Percentiles rank a stretch among this genome's conserved stretches.
phyloP scores from a whole-genome alignment of 23 red algal genomes.

The Chondrus crispus region DNA sequence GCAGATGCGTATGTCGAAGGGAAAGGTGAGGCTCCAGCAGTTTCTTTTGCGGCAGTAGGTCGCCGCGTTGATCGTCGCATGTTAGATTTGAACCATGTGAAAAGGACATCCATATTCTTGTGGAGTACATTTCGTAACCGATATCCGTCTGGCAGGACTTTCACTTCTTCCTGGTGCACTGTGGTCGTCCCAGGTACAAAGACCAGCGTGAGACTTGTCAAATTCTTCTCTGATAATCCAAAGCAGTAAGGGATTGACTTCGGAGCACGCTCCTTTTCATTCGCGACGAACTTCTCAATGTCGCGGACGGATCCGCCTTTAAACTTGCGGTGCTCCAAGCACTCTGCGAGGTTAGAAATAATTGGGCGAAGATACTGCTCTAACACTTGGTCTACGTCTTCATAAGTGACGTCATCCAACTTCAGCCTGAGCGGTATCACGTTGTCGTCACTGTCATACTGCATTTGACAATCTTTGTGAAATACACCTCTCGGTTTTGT shows the following conservation, averaged over 20 bases:
- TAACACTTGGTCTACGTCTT: constrained; percentile 71
- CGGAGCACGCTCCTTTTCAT: constrained; percentile 40
- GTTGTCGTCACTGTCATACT: constrained; percentile 27
- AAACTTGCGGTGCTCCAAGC: constrained; percentile 81
- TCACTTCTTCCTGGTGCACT: constrained; percentile 64
- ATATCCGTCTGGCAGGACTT: constrained; percentile 76
- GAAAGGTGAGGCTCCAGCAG: not conserved
- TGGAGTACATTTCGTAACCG: constrained; percentile 70
- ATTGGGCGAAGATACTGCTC: constrained; percentile 68
- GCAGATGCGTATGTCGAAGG: constrained; percentile 3
- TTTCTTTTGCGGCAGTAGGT: not conserved
- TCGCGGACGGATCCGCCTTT: constrained; percentile 7
- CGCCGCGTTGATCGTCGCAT: not conserved
- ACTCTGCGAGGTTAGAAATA: constrained; percentile 61
- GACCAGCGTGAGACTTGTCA: constrained; percentile 48
- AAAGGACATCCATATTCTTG: constrained; percentile 62
- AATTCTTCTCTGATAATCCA: constrained; percentile 50
- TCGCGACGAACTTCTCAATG: constrained; percentile 22
- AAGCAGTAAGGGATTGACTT: constrained; percentile 52
- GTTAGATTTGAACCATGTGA: constrained; percentile 87
- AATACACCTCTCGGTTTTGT: constrained; percentile 11
- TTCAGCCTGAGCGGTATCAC: constrained; percentile 5
- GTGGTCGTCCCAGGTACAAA: constrained; percentile 62
- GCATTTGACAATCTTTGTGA: constrained; percentile 36
- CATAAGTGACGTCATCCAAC: constrained; percentile 61